phyloP scores from a whole-genome alignment of 768 basidiomycete species.

The Multifurca ochricompacta region DNA sequence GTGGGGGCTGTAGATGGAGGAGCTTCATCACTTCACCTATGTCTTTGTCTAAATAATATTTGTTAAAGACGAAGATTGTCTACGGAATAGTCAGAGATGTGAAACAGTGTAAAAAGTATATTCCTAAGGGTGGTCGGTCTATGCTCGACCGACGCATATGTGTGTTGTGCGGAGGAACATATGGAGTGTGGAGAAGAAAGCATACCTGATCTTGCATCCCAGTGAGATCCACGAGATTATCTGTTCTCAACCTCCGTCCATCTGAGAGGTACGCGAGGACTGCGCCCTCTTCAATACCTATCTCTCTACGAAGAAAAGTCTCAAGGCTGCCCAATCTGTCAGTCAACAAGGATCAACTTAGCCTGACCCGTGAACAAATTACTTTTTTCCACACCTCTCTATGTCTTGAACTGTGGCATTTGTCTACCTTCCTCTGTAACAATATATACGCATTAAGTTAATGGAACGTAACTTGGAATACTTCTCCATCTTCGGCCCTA shows the following conservation, averaged over 20 bases:
- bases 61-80: conserved; percentile 82
- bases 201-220: conserved; percentile 64
- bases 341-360: no score
- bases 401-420: conserved; percentile 67
- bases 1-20: conserved; percentile 46
- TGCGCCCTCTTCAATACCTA: conserved; percentile 58
- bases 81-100: conserved; percentile 17
- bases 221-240: conserved; percentile 67
- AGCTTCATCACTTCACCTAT: conserved; percentile 54
- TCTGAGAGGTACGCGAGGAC: conserved; percentile 73
- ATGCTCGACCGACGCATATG: no score
- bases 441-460: neutral
- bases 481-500: conserved; percentile 35
- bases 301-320: conserved; percentile 60
- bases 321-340: conserved; percentile 57
- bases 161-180: no score
- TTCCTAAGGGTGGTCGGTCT: no score
- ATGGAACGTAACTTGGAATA: conserved; percentile 26
- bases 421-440: conserved; percentile 30
- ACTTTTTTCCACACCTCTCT: no score
- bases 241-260: conserved; percentile 64
- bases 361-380: no score
- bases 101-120: no score
- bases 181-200: no score
- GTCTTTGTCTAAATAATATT: conserved; percentile 63